These are phyloP conservation scores for Saccharomycopsis hybrid DNA, from an alignment of 1,139 yeast species.

Conservation along the genomic window DNA sequence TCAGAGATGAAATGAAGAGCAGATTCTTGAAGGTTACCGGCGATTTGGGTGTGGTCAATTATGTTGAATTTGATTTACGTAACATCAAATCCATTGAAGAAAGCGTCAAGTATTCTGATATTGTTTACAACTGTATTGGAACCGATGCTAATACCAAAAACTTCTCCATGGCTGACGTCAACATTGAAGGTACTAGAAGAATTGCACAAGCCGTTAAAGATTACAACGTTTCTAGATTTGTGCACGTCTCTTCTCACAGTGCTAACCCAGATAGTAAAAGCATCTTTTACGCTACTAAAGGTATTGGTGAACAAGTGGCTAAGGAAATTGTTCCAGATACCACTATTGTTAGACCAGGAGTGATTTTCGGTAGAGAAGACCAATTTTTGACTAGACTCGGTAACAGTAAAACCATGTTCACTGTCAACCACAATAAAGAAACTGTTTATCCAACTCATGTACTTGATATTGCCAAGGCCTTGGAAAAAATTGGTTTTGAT, in stretches of 20 bases:
- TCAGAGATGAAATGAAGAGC: slow-evolving; percentile 71
- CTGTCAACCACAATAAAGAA: slow-evolving; percentile 61
- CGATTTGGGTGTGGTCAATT: slow-evolving; percentile 82
- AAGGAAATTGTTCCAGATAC: slow-evolving; percentile 64
- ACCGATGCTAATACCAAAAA: slow-evolving; percentile 74
- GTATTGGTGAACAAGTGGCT: slow-evolving; percentile 68
- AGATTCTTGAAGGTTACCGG: slow-evolving; percentile 80
- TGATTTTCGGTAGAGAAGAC: slow-evolving; percentile 75
- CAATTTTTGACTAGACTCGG: slow-evolving; percentile 61
- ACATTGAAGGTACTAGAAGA: slow-evolving; percentile 72
- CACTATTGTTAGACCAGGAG: slow-evolving; percentile 83
- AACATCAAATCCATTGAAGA: slow-evolving; percentile 73
- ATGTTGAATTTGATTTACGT: slow-evolving; percentile 77
- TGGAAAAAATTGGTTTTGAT: slow-evolving; percentile 75
- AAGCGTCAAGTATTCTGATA: slow-evolving; percentile 74
- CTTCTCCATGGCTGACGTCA: slow-evolving; percentile 76
- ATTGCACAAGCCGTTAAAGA: slow-evolving; percentile 70
- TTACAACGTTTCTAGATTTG: slow-evolving; percentile 66
- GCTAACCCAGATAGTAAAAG: slow-evolving; percentile 68
- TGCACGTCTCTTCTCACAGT: slow-evolving; percentile 77
- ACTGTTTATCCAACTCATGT: slow-evolving; percentile 71
- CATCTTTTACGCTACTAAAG: slow-evolving; percentile 73
- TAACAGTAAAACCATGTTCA: slow-evolving; percentile 44
- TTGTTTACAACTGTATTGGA: slow-evolving; percentile 77
- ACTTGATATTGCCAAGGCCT: slow-evolving; percentile 69